Base-by-base conservation (phyloP, 257 asterid species). In the Gentiana dahurica region DNA sequence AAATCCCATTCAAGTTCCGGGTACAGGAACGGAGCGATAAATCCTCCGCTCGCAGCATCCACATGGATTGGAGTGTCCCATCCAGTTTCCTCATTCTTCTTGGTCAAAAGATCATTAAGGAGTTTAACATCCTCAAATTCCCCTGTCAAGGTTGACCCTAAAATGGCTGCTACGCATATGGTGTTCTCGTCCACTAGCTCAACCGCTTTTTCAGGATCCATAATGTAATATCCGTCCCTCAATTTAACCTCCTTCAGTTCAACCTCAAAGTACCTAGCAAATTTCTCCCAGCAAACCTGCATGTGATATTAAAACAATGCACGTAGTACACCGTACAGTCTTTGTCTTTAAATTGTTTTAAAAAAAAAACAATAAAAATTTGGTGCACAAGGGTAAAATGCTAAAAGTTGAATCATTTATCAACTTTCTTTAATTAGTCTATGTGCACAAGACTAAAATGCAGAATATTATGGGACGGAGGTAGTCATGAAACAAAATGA, bases 11-110 rank as follows among this genome's bases (percentile, higher is more conserved):
- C 84, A 1, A 83, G 85, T 33, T 86, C 93, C 33, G 85, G 89
- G 64, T 66, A 79, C 32, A 86, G 59, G 58, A 86, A 86, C 3
- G 95, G 95, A 39, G 89, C 93, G 33, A 86, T 68, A 55, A 86
- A 86, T 34, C 95, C 95, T 62, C 95, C 93, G 59, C 95, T 83
- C 8, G 95, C 95, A 6, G 95, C 95, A 79, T 86, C 93, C 7
- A 86, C 93, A 59, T 86, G 95, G 43, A 86, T 86, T 0, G 93
- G 93, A 32, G 84, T 80, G 68, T 77, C 77, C 93, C 93, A 80
- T 34, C 89, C 89, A 12, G 93, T 80, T 70, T 79, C 81, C 34
- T 63, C 12, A 50, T 86, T 83, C 82, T 86, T 86, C 61, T 75
- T 57, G 0, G 65, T 34, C 4, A 83, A 72, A 55, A 86, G 85